Conservation (phyloP, 2,329 filamentous ascomycete species). For the Dactylellina parvicollis region DNA sequence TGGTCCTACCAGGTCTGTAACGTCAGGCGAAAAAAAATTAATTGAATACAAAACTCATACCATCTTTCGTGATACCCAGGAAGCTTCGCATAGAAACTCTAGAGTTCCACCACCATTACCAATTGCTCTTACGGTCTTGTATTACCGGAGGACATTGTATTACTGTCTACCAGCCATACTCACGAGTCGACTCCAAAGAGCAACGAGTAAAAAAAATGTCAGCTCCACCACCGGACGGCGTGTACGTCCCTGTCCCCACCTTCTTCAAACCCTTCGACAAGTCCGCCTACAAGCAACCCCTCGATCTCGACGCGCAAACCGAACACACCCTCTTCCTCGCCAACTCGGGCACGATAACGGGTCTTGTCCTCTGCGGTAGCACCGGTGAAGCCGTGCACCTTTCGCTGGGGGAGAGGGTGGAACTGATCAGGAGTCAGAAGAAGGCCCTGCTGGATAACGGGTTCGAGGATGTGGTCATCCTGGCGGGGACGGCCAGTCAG, state of each 20-base stretch:
- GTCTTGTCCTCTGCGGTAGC: conserved; percentile 71
- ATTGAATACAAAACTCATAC: no score
- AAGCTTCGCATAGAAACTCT: no score
- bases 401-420: conserved; percentile 68
- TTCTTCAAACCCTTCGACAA: conserved; percentile 67
- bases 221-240: conserved; percentile 66
- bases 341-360: conserved; percentile 69
- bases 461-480: conserved; percentile 70
- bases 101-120: no score
- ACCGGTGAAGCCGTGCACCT: conserved; percentile 74
- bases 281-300: conserved; percentile 64
- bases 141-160: no score
- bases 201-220: no score
- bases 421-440: conserved; percentile 68
- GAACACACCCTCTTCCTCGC: conserved; percentile 71
- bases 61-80: no score
- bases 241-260: conserved; percentile 72
- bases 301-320: conserved; percentile 70
- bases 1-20: no score
- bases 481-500: conserved; percentile 71
- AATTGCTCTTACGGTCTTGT: no score
- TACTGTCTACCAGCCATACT: no score
- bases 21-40: no score
- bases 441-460: conserved; percentile 68
- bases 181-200: no score